These are phyloP conservation scores for Erysiphe neolycopersici DNA, from an alignment of 2,329 filamentous ascomycete genomes.

Conservation along the genomic window DNA sequence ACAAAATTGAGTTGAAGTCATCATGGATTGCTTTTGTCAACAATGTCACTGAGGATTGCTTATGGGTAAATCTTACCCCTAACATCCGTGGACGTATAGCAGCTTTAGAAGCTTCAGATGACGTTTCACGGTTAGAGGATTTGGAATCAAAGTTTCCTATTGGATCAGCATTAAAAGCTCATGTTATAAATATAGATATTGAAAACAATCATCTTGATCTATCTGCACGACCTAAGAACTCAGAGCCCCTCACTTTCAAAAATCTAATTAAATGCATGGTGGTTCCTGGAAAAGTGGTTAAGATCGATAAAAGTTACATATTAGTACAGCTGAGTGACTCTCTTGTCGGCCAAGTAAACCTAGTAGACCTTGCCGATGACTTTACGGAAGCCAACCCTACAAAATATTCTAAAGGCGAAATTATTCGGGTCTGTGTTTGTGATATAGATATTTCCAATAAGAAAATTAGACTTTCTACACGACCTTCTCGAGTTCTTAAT, in stretches of 20 bases:
- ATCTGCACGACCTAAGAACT: constrained; percentile 35
- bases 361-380: constrained; percentile 68
- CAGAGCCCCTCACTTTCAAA: constrained; percentile 35
- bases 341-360: constrained; percentile 52
- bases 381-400: constrained; percentile 55
- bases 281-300: constrained; percentile 59
- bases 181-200: constrained; percentile 47
- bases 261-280: constrained; percentile 56
- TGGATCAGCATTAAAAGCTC: constrained; percentile 65
- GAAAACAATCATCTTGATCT: constrained; percentile 57
- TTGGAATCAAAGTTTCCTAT: constrained; percentile 60
- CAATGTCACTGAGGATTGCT: constrained; percentile 50
- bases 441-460: constrained; percentile 65
- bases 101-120: constrained; percentile 64
- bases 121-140: constrained; percentile 53
- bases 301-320: constrained; percentile 58
- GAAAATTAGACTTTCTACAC: constrained; percentile 51
- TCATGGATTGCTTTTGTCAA: constrained; percentile 69
- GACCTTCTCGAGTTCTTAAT: constrained; percentile 71
- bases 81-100: constrained; percentile 64
- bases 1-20: constrained; percentile 44
- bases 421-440: constrained; percentile 66
- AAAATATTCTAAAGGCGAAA: constrained; percentile 56
- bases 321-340: constrained; percentile 63
- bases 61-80: constrained; percentile 82